Percentiles rank a stretch among this genome's conserved stretches.
Conservation (phyloP, 768 basidiomycete genomes). For the Exsudoporus frostii region DNA sequence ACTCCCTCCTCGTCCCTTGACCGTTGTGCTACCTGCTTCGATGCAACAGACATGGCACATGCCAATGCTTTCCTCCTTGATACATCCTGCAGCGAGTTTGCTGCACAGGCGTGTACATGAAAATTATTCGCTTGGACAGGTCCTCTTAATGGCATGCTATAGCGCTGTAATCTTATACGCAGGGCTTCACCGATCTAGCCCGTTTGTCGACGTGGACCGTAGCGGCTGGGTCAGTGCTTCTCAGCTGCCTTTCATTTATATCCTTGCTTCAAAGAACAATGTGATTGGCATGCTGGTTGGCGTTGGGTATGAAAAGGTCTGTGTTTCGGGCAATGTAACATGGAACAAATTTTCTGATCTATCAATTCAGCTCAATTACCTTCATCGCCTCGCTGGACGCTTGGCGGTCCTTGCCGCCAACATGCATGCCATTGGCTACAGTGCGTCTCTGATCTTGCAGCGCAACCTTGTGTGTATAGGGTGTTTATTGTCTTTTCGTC, state of each 20-base stretch:
- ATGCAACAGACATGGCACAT: slow-evolving; percentile 29
- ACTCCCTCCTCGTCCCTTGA: slow-evolving; percentile 11
- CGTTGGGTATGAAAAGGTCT: slow-evolving; percentile 65
- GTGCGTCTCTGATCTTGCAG: slow-evolving; percentile 35
- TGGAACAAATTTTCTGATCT: background rate
- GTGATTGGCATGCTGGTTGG: slow-evolving; percentile 55
- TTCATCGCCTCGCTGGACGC: slow-evolving; percentile 67
- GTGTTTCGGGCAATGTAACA: background rate
- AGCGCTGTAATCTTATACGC: slow-evolving; percentile 42
- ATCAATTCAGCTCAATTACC: slow-evolving; percentile 57
- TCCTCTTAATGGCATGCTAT: slow-evolving; percentile 45
- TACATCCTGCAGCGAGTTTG: slow-evolving; percentile 41
- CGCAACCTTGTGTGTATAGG: background rate
- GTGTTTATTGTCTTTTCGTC: background rate
- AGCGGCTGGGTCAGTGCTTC: slow-evolving; percentile 52
- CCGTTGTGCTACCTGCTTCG: background rate
- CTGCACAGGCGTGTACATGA: slow-evolving; percentile 44
- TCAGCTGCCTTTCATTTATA: slow-evolving; percentile 62
- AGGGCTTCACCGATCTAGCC: slow-evolving; percentile 47
- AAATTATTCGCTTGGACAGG: slow-evolving; percentile 52
- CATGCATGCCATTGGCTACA: slow-evolving; percentile 55
- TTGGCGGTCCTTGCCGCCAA: slow-evolving; percentile 55
- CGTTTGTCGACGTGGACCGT: slow-evolving; percentile 49
- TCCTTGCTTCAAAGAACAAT: slow-evolving; percentile 70
- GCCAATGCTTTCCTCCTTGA: slow-evolving; percentile 37